phyloP scores from a whole-genome alignment of 352 stramenopile genomes.

The Thalassiosira exigua region DNA sequence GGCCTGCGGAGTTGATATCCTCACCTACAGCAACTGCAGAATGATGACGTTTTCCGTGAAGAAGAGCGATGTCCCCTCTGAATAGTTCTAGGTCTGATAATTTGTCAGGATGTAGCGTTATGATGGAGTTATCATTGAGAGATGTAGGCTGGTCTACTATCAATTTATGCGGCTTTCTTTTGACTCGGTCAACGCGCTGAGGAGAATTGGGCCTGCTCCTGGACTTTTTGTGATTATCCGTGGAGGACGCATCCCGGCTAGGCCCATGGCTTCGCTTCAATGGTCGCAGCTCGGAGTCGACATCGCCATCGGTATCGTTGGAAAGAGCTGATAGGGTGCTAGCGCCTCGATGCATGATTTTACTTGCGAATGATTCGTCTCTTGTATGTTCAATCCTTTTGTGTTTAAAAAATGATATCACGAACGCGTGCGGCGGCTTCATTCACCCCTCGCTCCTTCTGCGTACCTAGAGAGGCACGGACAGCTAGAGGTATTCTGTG shows the following conservation, averaged over 20 bases:
- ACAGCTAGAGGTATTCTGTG: too few relatives aligned
- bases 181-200: neutral
- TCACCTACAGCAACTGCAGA: constrained; percentile 87
- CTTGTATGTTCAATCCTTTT: neutral
- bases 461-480: too few relatives aligned
- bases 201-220: neutral
- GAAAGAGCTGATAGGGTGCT: constrained; percentile 45
- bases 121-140: constrained; percentile 94
- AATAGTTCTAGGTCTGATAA: constrained; percentile 97
- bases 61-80: constrained; percentile 93
- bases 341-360: constrained; percentile 28
- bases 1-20: neutral
- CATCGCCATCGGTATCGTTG: constrained; percentile 2
- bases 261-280: constrained; percentile 19
- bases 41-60: constrained; percentile 95
- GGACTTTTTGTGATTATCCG: constrained; percentile 10
- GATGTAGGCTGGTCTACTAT: constrained; percentile 82
- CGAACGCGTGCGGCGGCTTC: constrained; percentile 78
- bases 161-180: constrained; percentile 37
- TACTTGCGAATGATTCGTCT: neutral
- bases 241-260: neutral
- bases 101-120: constrained; percentile 75
- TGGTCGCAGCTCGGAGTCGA: constrained; percentile 13
- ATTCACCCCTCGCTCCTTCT: too few relatives aligned
- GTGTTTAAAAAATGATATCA: constrained; percentile 19